Evolutionary conservation across 106 monocot species (phyloP), one percentile per base, ranked within the genome.

Genomic region (Allium cepa): DNA sequence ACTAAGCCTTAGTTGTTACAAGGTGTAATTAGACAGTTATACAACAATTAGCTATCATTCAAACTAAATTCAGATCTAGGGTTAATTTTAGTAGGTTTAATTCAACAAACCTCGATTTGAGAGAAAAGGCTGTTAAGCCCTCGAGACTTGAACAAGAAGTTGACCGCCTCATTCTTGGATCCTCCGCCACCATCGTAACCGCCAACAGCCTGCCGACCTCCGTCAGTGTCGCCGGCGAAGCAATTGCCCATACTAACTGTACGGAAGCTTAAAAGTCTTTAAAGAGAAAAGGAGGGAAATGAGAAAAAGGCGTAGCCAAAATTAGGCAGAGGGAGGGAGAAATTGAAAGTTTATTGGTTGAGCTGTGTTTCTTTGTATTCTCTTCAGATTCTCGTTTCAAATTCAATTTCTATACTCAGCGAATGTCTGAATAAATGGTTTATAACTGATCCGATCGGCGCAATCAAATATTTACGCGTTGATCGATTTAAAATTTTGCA

Each of bases 21-120:
- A 22, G 22, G 22, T 22, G 22, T 22, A 22, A 22, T 22, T 22
- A 22, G 22, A 22, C 22, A 22, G 22, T 22, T 22, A 22, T 22
- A 22, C 22, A 22, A 22, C 22, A 1, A 22, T 22, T 22, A 1
- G 22, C 22, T 0, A 22, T 22, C 22, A 22, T 57, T 50, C 50
- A 45, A 53, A 4, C 8, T 28, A 46, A 50, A 18, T 55, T 3
- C 57, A 58, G 48, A 70, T 62, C 46, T 27, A 62, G 63, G 57
- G 22, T 51, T 53, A 28, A 57, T 27, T 0, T 10, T 3, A 11
- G 4, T 7, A 61, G 61, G 15, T 1, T 10, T 53, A 47, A 56
- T 22, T 22, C 22, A 8, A 53, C 79, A 17, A 28, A 88, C 93
- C 93, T 94, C 84, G 90, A 94, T 86, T 79, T 87, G 86, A 28